Evolutionary conservation across 2,329 filamentous ascomycete genomes (phyloP).

Genomic region (Periconia sp.): DNA sequence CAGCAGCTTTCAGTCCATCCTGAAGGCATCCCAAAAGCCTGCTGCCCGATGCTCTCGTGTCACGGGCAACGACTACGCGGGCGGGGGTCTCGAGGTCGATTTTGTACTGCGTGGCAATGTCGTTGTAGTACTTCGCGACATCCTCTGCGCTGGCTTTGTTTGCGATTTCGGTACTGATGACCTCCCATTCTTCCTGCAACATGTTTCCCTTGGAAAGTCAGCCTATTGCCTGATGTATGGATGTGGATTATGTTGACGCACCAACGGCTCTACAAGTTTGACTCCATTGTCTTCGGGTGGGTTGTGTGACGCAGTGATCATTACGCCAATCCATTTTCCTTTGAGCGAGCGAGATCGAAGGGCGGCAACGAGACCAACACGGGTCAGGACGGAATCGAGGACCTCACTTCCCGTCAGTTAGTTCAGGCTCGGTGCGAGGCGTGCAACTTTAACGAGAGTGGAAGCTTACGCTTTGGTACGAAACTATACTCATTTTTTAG

Average conservation of each 20-base stretch:
- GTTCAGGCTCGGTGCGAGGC: slow-evolving; percentile 16
- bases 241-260: slow-evolving; percentile 35
- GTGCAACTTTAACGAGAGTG: slow-evolving; percentile 17
- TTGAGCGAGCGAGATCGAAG: slow-evolving; percentile 87
- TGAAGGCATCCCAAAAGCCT: slow-evolving; percentile 77
- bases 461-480: slow-evolving; percentile 67
- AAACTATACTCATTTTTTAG: slow-evolving; percentile 51
- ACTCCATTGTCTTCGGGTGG: slow-evolving; percentile 67
- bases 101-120: slow-evolving; percentile 60
- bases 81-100: slow-evolving; percentile 70
- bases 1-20: slow-evolving; percentile 75
- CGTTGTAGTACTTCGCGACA: slow-evolving; percentile 74
- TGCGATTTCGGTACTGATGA: slow-evolving; percentile 82
- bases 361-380: slow-evolving; percentile 85
- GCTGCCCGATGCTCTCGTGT: slow-evolving; percentile 90
- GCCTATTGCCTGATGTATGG: slow-evolving; percentile 1
- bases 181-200: slow-evolving; percentile 88
- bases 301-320: slow-evolving; percentile 69
- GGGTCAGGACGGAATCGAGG: slow-evolving; percentile 88
- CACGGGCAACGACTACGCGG: slow-evolving; percentile 85
- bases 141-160: slow-evolving; percentile 77
- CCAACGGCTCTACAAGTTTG: slow-evolving; percentile 89
- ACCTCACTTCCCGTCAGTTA: slow-evolving; percentile 60
- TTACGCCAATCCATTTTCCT: slow-evolving; percentile 88
- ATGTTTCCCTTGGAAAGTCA: slow-evolving; percentile 73